These are phyloP conservation scores for Boechera divaricarpa DNA, from an alignment of 345 rosid genomes.

Conservation along the genomic window DNA sequence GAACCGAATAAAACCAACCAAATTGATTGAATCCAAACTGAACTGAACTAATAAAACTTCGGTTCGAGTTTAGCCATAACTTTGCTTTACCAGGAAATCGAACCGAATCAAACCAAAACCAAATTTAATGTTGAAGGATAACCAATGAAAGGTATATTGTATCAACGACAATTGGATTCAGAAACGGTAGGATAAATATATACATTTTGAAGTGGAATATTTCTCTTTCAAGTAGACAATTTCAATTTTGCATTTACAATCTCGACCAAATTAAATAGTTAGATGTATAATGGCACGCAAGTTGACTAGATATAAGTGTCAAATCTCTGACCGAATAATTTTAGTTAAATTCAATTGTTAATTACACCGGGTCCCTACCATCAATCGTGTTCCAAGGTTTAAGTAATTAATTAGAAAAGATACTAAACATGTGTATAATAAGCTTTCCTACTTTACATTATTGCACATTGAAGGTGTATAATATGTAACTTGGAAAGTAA, in stretches of 20 bases:
- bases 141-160: not conserved
- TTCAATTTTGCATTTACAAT: not conserved
- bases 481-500: not conserved
- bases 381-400: too few relatives aligned
- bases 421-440: too few relatives aligned
- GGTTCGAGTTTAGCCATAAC: not conserved
- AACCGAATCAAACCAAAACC: not conserved
- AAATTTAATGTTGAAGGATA: not conserved
- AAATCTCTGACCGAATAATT: not conserved
- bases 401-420: too few relatives aligned
- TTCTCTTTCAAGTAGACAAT: constrained; percentile 7
- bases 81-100: not conserved
- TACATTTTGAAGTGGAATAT: not conserved
- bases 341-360: not conserved
- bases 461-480: too few relatives aligned
- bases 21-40: not conserved
- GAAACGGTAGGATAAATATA: not conserved
- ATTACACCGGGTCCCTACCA: too few relatives aligned
- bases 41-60: not conserved
- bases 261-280: not conserved
- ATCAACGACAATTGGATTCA: too few relatives aligned
- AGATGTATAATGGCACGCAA: not conserved
- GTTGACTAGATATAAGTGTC: not conserved
- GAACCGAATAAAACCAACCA: not conserved
- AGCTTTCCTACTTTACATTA: too few relatives aligned